Evolutionary conservation across 2,329 filamentous ascomycete species (phyloP), one percentile per base, ranked within the genome.

Genomic region (Tolypocladium cylindrosporum): DNA sequence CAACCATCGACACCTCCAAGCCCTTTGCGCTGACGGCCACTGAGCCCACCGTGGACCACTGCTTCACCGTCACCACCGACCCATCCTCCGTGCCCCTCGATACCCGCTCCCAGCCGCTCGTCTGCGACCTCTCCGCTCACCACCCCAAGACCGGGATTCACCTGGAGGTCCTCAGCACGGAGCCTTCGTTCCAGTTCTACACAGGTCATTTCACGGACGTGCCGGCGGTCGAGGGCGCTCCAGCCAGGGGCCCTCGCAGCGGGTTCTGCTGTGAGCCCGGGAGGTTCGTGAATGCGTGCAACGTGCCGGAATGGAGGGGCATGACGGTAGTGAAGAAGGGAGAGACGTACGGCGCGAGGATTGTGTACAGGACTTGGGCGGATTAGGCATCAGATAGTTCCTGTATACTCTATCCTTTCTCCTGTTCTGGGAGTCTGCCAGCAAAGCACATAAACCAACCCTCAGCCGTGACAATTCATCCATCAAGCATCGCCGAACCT

Each of bases 131-230:
- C 52, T 77, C 82, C 31, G 89, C 94, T 59, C 82, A 82, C 71
- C 90, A 97, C 71, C 84, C 90, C 7, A 78, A 77, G 55, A 88
- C 86, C 36, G 84, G 85, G 61, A 80, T 97, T 63, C 88, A 95
- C 70, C 84, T 97, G 55, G 90, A 97, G 72, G 88, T 96, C 7
- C 78, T 85, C 67, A 94, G 90, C 77, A 97, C 93, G 0, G 93
- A 97, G 77, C 94, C 94, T 0, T 90, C 91, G 0, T 97, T 97
- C 79, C 93, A 97, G 73, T 96, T 97, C 76, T 97, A 97, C 75
- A 95, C 91, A 0, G 94, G 93, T 63, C 87, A 89, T 68, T 87
- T 86, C 68, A 91, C 95, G 63, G 77, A 94, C 65, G 87, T 96
- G 14, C 87, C 89, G 0, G 87, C 77, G 37, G 77, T 85, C 4